Conservation (phyloP, 2,329 filamentous ascomycete genomes). For the Pyrenochaeta sp. region DNA sequence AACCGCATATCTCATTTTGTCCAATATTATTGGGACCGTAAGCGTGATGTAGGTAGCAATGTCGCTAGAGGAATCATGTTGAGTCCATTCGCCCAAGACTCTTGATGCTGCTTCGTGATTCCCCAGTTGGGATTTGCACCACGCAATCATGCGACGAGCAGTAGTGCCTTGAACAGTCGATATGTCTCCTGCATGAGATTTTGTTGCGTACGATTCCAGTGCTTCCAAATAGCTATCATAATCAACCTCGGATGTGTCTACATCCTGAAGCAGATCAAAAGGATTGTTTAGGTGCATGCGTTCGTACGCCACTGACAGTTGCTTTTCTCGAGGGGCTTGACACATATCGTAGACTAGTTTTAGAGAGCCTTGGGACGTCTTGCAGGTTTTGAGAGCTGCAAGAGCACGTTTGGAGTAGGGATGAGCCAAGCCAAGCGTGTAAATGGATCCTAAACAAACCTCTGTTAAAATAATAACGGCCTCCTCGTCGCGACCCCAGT, state of each 20-base stretch:
- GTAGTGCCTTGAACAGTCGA: not conserved
- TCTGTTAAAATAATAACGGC: not conserved
- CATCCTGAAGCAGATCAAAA: slow-evolving; percentile 9
- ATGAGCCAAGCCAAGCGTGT: not conserved
- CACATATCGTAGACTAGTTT: not conserved
- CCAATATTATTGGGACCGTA: not conserved
- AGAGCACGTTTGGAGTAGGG: not conserved
- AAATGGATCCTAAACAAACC: not conserved
- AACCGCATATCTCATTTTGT: not conserved
- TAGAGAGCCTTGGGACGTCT: not conserved
- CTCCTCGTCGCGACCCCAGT: not conserved
- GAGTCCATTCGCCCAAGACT: too few relatives aligned
- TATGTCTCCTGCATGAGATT: too few relatives aligned
- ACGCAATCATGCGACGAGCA: not conserved
- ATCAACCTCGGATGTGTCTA: slow-evolving; percentile 4
- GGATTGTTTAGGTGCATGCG: slow-evolving; percentile 13
- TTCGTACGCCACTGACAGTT: slow-evolving; percentile 16
- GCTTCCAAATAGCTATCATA: slow-evolving; percentile 3
- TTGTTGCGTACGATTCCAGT: not conserved
- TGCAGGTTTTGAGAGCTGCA: not conserved
- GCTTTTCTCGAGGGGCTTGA: too few relatives aligned
- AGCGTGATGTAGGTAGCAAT: too few relatives aligned
- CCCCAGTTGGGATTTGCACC: not conserved
- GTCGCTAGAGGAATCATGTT: too few relatives aligned
- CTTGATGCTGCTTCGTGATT: not conserved